Evolutionary conservation across 2,329 filamentous ascomycete species (phyloP), one percentile per base, ranked within the genome.

Genomic region (Macrophomina tecta): DNA sequence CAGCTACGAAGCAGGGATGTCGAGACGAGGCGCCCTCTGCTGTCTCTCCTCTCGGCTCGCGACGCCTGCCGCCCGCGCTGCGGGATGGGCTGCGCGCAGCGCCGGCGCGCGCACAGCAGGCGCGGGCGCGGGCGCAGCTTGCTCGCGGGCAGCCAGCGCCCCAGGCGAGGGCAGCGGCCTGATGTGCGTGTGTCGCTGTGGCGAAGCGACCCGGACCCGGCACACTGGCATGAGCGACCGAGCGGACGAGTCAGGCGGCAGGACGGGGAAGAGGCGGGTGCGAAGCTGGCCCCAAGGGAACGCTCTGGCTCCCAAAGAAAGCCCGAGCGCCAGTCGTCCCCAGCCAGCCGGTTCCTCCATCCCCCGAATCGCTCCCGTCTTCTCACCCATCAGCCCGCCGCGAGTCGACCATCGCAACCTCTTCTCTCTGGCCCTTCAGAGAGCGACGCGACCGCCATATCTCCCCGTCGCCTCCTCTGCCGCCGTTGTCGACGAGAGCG

Each of bases 31-130:
- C 58, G 58, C 58, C 34, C 40, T 61, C 56, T 61, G 56, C 23
- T 61, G 56, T 61, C 56, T 61, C 56, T 61, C 56, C 56, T 32
- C 56, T 61, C 56, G 56, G 56, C 56, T 61, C 56, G 56, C 42
- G 56, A 45, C 56, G 40, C 56, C 56, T 30, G 56, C 14, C 49
- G 49, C 28, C 28, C 14, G 28, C 49, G 28, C 28, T 1, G 40
- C 12, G 38, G 38, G 40, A 61, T 61, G 48, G 56, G 40, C 56
- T 61, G 40, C 40, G n/a, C 16, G 40, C 56, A 48, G 56, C 56
- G 55, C 36, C n/a, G 23, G 11, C 36, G 36, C 28, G 36, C 23
- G 36, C 55, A 58, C 55, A 46, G 56, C 56, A 61, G 56, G 56
- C 56, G 56, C 56, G 46, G 40, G 55, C 23, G 55, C 14, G 32